Evolutionary conservation across 495 filamentous ascomycete genomes (phyloP), one percentile per base, ranked within the genome.

Genomic region (Xylaria sp.): DNA sequence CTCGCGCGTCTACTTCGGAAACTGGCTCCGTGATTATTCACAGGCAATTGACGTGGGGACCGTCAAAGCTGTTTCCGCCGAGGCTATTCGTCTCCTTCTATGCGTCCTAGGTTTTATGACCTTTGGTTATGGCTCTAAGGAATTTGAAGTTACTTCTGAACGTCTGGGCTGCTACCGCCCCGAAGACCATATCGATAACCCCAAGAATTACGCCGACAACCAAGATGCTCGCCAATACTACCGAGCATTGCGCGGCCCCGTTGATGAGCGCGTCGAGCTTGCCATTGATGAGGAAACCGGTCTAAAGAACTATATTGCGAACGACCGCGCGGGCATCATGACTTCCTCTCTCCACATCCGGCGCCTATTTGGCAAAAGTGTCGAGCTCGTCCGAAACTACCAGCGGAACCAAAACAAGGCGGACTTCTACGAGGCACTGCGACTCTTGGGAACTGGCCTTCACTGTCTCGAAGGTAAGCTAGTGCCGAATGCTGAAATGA

Each of bases 261-360:
- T 97, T 35, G 88, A 97, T 73, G 93, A 97, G 80, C 76, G 84
- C 41, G 86, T 88, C 24, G 94, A 97, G 81, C 85, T 97, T 21
- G 88, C 85, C 19, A 88, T 97, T 74, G 91, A 97, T 75, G 82
- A 82, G 2, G 83, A 89, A 70, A 93, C 90, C n/a, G 93, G 94
- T 52, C 83, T 97, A 80, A 97, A 97, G 82, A 93, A 91, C 74
- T 97, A 97, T 76, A 97, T 97, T 78, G 93, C 94, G 29, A 92
- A 93, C 52, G 94, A 97, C 77, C 81, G 87, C 57, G 79, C 87
- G 33, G 87, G 85, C 59, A 94, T 96, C 76, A 89, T 90, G 75
- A 94, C 88, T 31, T 96, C 92, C 63, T 92, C 94, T 35, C 84
- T 83, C 14, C 84, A 96, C 72, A 87, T 97, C 63, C 88, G 94